Evolutionary conservation across 768 basidiomycete species (phyloP).

Genomic region (Tylopilus vinaceipallidus): DNA sequence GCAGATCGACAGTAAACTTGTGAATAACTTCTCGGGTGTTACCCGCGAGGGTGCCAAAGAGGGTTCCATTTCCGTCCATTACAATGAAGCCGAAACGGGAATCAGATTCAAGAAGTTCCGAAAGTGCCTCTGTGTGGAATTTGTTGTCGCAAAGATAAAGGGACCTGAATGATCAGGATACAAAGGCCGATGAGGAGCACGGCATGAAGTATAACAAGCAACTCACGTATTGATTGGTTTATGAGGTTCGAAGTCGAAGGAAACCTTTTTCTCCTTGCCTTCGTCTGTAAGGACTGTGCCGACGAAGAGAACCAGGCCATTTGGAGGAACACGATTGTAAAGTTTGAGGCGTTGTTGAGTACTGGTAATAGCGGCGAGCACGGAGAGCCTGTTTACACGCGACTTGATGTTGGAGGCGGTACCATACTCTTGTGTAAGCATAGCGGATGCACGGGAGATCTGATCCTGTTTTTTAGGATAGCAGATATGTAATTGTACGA

Average conservation of each 20-base stretch:
- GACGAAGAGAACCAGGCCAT: slow-evolving; percentile 96
- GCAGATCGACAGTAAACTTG: slow-evolving; percentile 98
- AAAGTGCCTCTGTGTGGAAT: slow-evolving; percentile 97
- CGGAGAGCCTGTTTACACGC: slow-evolving; percentile 95
- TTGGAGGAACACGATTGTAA: slow-evolving; percentile 94
- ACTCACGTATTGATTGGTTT: slow-evolving; percentile 98
- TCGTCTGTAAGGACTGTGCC: slow-evolving; percentile 98
- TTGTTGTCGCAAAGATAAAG: slow-evolving; percentile 99
- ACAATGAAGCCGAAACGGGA: slow-evolving; percentile 99
- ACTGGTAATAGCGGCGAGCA: slow-evolving; percentile 95
- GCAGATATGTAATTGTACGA: not conserved
- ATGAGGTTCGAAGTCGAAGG: slow-evolving; percentile 97
- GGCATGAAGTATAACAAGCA: not conserved
- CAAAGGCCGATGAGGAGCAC: not conserved
- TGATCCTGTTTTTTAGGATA: slow-evolving; percentile 62
- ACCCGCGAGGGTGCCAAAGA: slow-evolving; percentile 93
- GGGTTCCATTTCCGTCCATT: slow-evolving; percentile 98
- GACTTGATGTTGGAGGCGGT: slow-evolving; percentile 99
- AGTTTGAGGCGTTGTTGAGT: slow-evolving; percentile 97
- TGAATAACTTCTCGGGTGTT: slow-evolving; percentile 97
- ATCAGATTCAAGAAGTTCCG: slow-evolving; percentile 95
- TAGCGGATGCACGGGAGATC: slow-evolving; percentile 89
- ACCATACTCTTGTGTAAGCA: slow-evolving; percentile 98
- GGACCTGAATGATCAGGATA: slow-evolving; percentile 55
- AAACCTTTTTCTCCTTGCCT: slow-evolving; percentile 99